These are phyloP conservation scores for Oemleria cerasiformis DNA, from an alignment of 306 rosid species.

Conservation along the genomic window DNA sequence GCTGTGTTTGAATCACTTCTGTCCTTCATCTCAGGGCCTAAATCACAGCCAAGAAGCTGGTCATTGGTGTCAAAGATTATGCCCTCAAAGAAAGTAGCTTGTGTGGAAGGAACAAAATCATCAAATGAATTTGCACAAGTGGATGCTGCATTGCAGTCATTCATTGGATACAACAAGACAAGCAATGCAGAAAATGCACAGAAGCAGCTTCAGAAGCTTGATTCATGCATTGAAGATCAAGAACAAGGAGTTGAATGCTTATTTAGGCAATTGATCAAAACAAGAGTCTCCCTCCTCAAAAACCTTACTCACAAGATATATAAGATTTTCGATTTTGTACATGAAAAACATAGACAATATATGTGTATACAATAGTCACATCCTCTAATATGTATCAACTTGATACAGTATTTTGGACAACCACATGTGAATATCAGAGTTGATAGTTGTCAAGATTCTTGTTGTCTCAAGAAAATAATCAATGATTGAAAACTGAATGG, in stretches of 20 bases:
- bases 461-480: neutral
- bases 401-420: neutral
- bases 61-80: slow-evolving; percentile 24
- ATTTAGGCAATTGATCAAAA: slow-evolving; percentile 34
- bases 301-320: slow-evolving; percentile 23
- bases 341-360: neutral
- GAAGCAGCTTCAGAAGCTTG: slow-evolving; percentile 13
- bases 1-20: slow-evolving; percentile 27
- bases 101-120: neutral
- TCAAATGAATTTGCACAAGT: slow-evolving; percentile 10
- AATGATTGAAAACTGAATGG: neutral
- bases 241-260: slow-evolving; percentile 16
- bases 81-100: neutral
- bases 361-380: neutral
- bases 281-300: slow-evolving; percentile 43
- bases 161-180: neutral
- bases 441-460: slow-evolving; percentile 1
- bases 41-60: slow-evolving; percentile 19
- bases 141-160: slow-evolving; percentile 6
- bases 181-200: neutral
- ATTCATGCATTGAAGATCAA: slow-evolving; percentile 17
- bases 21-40: slow-evolving; percentile 29
- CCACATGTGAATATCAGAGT: neutral
- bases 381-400: neutral
- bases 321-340: neutral